Evolutionary conservation across 2,329 filamentous ascomycete genomes (phyloP), one percentile per base, ranked within the genome.

Genomic region (Clarireedia hainanense): DNA sequence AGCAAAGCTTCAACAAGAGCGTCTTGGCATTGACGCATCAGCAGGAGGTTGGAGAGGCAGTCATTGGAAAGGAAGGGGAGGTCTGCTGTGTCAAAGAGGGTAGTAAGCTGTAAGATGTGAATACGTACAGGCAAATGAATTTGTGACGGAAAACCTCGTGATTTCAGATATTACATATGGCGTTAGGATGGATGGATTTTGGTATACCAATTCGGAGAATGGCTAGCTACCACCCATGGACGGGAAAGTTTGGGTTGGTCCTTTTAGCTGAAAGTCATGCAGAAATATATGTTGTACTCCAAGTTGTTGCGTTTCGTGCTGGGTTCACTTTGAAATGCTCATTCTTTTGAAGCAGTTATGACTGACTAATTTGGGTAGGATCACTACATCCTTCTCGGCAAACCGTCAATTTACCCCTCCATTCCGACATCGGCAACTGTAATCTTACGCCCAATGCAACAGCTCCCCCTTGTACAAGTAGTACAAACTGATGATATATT

Each of bases 1-100:
- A 65, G 52, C 76, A 77, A 65, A 70, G 67, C 17, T 66, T 69
- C 23, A 77, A 76, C 60, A 69, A 71, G 69, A 69, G 67, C 34
- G 56, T 58, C 0, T 27, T 59, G 26, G 51, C 48, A 17, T 42
- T 37, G 14, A 48, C 34, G 9, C 40, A 56, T 43, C 30, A 23
- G 3, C 56, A 55, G 15, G 51, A 46, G 23, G 6, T 10, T 10
- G 56, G 43, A 3, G 52, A 49, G 14, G 43, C 48, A 0, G 56
- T 55, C 1, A 34, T 58, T 12, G 56, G 52, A 7, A n/a, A n/a
- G 2, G n/a, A 27, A n/a, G 57, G 53, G 4, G 30, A 24, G 7
- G 51, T 49, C 1, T 58, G 56, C 10, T 59, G 58, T 46, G 56
- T 50, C 1, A 50, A 50, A 48, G 48, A 58, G 2, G 46, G 9